Conservation (phyloP, 2,329 filamentous ascomycete genomes). For the Rhynchosporium agropyri region DNA sequence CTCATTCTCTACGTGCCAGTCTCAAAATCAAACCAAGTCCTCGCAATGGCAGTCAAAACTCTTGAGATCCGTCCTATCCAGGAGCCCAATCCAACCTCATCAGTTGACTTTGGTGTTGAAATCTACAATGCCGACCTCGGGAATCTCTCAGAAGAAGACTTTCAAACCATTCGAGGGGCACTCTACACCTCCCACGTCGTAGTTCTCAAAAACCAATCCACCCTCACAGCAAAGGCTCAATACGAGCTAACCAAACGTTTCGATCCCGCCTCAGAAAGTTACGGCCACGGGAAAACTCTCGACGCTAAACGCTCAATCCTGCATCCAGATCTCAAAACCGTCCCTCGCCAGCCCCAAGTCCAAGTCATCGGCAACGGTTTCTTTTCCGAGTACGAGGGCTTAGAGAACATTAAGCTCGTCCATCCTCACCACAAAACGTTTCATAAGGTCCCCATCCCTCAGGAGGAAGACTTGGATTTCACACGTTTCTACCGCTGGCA, state of each 20-base stretch:
- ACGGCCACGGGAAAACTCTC: conserved; percentile 76
- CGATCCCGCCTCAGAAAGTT: conserved; percentile 65
- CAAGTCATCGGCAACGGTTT: conserved; percentile 80
- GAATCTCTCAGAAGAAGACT: conserved; percentile 65
- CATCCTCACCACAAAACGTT: conserved; percentile 81
- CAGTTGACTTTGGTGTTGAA: conserved; percentile 62
- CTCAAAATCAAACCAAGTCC: neutral
- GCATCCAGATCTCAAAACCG: conserved; percentile 76
- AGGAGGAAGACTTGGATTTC: conserved; percentile 59
- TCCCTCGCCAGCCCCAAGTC: conserved; percentile 78
- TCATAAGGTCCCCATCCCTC: conserved; percentile 66
- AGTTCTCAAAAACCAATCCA: conserved; percentile 68
- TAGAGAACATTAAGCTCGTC: conserved; percentile 66
- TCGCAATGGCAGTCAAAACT: conserved; percentile 40
- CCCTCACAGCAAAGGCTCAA: conserved; percentile 69
- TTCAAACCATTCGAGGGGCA: conserved; percentile 62
- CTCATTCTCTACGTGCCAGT: neutral
- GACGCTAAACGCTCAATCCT: conserved; percentile 67
- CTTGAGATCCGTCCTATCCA: conserved; percentile 37
- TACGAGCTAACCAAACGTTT: conserved; percentile 75
- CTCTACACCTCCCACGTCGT: conserved; percentile 71
- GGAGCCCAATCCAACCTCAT: conserved; percentile 35
- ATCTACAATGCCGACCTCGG: conserved; percentile 63
- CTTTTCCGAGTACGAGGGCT: conserved; percentile 69
- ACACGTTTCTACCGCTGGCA: conserved; percentile 77